A percentile compares a stretch with the other conserved stretches of the same genome.
Evolutionary conservation across 345 rosid species (phyloP).

Genomic region (Syzygium jambos): DNA sequence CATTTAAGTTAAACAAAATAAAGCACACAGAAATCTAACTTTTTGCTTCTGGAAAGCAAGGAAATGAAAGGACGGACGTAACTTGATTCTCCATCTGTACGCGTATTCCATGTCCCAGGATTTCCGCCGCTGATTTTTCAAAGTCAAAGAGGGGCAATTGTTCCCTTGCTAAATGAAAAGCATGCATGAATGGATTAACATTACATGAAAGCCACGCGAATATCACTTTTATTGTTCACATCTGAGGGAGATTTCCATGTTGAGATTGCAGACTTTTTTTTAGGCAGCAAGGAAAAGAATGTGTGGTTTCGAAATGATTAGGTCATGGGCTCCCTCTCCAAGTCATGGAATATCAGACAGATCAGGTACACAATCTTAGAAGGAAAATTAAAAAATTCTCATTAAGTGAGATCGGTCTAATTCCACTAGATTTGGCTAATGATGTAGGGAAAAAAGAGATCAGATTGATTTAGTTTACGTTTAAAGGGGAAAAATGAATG

Average conservation of each 20-base stretch:
- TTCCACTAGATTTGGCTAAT: background rate
- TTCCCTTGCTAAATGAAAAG: background rate
- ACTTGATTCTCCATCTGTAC: background rate
- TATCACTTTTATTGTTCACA: background rate
- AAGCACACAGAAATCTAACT: background rate
- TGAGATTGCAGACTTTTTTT: background rate
- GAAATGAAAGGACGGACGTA: background rate
- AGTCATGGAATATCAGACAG: background rate
- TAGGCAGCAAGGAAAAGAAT: background rate
- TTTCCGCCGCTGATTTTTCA: background rate
- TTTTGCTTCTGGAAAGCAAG: background rate
- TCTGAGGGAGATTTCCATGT: background rate
- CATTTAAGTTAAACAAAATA: background rate
- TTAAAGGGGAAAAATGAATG: background rate
- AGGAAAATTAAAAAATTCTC: background rate
- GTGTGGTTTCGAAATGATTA: background rate
- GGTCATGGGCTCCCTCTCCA: background rate
- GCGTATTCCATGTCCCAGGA: background rate
- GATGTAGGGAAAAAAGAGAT: background rate
- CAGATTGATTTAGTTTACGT: background rate
- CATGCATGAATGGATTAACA: background rate
- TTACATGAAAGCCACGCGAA: background rate
- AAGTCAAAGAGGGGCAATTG: background rate
- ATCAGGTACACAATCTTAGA: background rate
- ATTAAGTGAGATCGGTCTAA: background rate